A percentile compares a stretch with the other conserved stretches of the same genome.
phyloP scores from a whole-genome alignment of 208 protist genomes.

The Trypanosoma mega region DNA sequence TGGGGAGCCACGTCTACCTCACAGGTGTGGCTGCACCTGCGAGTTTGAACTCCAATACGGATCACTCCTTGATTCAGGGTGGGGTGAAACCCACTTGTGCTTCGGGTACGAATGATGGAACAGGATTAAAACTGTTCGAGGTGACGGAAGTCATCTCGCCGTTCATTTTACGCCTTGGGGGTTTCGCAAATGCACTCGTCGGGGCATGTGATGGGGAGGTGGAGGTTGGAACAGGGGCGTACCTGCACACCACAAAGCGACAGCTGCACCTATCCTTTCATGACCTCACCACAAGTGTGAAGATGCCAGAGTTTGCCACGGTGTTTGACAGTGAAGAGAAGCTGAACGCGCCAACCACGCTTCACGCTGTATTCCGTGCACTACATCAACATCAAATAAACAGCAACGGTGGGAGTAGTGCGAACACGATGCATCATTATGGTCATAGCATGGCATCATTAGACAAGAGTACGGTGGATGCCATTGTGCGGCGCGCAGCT shows the following conservation, averaged over 20 bases:
- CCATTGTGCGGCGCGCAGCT: conserved; percentile 29
- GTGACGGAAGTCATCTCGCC: conserved; percentile 72
- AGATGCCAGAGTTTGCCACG: conserved; percentile 49
- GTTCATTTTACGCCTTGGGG: conserved; percentile 57
- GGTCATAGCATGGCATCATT: no score
- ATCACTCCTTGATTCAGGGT: conserved; percentile 15
- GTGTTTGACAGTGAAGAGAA: conserved; percentile 90
- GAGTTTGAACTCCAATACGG: conserved; percentile 40
- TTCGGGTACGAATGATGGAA: no score
- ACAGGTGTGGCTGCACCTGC: conserved; percentile 57
- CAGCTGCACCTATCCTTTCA: conserved; percentile 49
- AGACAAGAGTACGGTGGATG: neutral
- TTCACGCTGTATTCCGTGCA: conserved; percentile 83
- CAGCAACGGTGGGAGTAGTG: conserved; percentile 1
- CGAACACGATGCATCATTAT: no score
- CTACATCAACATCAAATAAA: conserved; percentile 34
- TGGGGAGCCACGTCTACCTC: conserved; percentile 80
- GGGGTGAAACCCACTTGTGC: no score
- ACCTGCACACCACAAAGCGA: conserved; percentile 92
- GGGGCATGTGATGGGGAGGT: conserved; percentile 20
- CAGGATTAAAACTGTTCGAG: conserved; percentile 59
- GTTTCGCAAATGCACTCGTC: conserved; percentile 27
- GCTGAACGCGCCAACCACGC: conserved; percentile 42
- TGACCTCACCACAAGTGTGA: conserved; percentile 52
- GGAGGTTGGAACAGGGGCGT: conserved; percentile 63